A percentile compares a stretch with the other conserved stretches of the same genome.
Evolutionary conservation across 1,284 basidiomycete species (phyloP).

Genomic region (Chiua sp.): DNA sequence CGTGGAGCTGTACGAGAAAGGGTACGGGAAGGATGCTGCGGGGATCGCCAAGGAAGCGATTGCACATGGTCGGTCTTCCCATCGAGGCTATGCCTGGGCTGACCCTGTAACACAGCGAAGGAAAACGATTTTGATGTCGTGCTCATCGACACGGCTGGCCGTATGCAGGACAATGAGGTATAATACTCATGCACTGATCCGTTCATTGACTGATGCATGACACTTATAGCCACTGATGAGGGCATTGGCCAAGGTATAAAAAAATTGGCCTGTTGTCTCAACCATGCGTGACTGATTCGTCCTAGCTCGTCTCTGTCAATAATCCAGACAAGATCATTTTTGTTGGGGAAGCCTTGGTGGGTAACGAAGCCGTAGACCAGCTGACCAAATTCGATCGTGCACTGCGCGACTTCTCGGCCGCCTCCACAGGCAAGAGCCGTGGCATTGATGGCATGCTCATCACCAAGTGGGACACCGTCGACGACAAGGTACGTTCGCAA

Average conservation of each 20-base stretch:
- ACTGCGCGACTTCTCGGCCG: conserved; percentile 85
- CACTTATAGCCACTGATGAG: conserved; percentile 84
- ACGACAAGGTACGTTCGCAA: conserved; percentile 71
- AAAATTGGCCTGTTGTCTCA: neutral
- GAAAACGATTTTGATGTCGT: conserved; percentile 94
- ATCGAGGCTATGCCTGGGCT: conserved; percentile 1
- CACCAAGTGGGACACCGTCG: conserved; percentile 98
- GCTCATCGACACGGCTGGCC: conserved; percentile 95
- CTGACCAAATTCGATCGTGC: conserved; percentile 94
- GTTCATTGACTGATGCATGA: conserved; percentile 1
- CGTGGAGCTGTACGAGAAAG: conserved; percentile 95
- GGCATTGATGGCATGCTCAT: conserved; percentile 97
- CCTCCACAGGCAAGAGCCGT: conserved; percentile 69
- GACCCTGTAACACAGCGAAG: conserved; percentile 56
- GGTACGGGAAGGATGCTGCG: conserved; percentile 98
- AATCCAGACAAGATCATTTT: conserved; percentile 96
- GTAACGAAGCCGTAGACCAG: conserved; percentile 97
- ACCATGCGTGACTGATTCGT: conserved; percentile 1
- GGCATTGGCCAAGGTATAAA: conserved; percentile 92
- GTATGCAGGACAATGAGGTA: conserved; percentile 98
- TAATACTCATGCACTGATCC: conserved; percentile 20
- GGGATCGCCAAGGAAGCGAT: conserved; percentile 98
- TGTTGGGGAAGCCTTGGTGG: conserved; percentile 95
- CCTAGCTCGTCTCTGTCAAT: conserved; percentile 86
- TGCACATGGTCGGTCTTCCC: conserved; percentile 66